phyloP scores from a whole-genome alignment of 768 basidiomycete genomes.

The Lyophyllum semitale region DNA sequence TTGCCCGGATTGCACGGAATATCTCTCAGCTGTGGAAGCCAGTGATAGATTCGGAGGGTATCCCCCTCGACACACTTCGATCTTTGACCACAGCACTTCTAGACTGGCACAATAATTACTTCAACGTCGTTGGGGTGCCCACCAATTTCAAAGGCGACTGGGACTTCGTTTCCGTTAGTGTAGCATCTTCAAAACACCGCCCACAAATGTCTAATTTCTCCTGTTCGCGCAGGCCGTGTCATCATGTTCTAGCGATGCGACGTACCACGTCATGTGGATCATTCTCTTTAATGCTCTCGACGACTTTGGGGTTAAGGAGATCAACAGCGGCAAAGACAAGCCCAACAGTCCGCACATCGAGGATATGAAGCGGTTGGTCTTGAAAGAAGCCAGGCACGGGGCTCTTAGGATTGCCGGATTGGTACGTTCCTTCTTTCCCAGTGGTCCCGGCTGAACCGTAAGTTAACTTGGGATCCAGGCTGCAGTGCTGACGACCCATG shows the following conservation, averaged over 20 bases:
- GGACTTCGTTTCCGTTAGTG: constrained; percentile 78
- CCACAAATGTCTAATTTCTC: constrained; percentile 5
- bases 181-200: constrained; percentile 3
- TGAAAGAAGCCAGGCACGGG: constrained; percentile 82
- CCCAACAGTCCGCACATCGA: constrained; percentile 56
- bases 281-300: constrained; percentile 79
- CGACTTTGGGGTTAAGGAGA: constrained; percentile 81
- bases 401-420: constrained; percentile 89
- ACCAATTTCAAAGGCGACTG: constrained; percentile 81
- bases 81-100: constrained; percentile 57
- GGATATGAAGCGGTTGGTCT: constrained; percentile 64
- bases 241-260: constrained; percentile 81
- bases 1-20: constrained; percentile 81
- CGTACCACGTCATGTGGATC: constrained; percentile 93
- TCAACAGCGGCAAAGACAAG: constrained; percentile 46
- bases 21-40: constrained; percentile 87
- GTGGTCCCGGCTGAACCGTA: not conserved
- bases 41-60: constrained; percentile 72
- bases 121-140: constrained; percentile 83
- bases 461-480: constrained; percentile 42
- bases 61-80: constrained; percentile 66
- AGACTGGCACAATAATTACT: constrained; percentile 76
- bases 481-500: constrained; percentile 82
- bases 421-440: constrained; percentile 40
- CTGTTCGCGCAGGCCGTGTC: constrained; percentile 42